Percentiles rank a stretch among this genome's conserved stretches.
These are phyloP conservation scores for Mycena floridula DNA, from an alignment of 768 basidiomycete species.

Conservation along the genomic window DNA sequence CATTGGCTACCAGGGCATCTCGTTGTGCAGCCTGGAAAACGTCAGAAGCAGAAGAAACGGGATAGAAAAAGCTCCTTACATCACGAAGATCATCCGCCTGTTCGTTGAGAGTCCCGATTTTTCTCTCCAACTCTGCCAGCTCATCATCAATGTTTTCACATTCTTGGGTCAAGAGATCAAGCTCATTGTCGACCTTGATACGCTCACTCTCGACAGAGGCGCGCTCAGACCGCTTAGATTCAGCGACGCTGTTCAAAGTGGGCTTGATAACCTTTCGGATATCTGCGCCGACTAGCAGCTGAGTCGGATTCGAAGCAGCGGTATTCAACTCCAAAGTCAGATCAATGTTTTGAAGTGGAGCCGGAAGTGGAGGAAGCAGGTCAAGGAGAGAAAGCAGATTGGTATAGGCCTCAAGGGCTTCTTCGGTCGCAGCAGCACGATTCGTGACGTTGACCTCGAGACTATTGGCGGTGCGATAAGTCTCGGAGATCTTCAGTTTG, in stretches of 20 bases:
- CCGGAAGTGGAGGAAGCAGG: conserved; percentile 67
- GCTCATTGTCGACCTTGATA: conserved; percentile 76
- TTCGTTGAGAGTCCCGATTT: conserved; percentile 60
- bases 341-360: conserved; percentile 67
- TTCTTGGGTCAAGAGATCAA: conserved; percentile 69
- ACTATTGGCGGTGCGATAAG: conserved; percentile 64
- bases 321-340: conserved; percentile 80
- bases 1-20: conserved; percentile 61
- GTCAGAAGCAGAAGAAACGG: neutral
- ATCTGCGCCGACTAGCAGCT: conserved; percentile 63
- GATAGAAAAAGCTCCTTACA: conserved; percentile 33
- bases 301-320: conserved; percentile 62
- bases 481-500: conserved; percentile 67
- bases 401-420: conserved; percentile 75
- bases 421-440: conserved; percentile 75
- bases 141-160: conserved; percentile 83
- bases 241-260: conserved; percentile 64
- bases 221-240: conserved; percentile 63
- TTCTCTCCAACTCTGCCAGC: conserved; percentile 66
- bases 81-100: conserved; percentile 81
- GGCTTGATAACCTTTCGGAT: conserved; percentile 73
- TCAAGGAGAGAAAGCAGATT: conserved; percentile 69
- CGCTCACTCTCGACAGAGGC: conserved; percentile 70
- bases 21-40: conserved; percentile 63
- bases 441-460: conserved; percentile 83